A percentile compares a stretch with the other conserved stretches of the same genome.
These are phyloP conservation scores for Ceratocystis lukuohia DNA, from an alignment of 2,329 filamentous ascomycete species.

Conservation along the genomic window DNA sequence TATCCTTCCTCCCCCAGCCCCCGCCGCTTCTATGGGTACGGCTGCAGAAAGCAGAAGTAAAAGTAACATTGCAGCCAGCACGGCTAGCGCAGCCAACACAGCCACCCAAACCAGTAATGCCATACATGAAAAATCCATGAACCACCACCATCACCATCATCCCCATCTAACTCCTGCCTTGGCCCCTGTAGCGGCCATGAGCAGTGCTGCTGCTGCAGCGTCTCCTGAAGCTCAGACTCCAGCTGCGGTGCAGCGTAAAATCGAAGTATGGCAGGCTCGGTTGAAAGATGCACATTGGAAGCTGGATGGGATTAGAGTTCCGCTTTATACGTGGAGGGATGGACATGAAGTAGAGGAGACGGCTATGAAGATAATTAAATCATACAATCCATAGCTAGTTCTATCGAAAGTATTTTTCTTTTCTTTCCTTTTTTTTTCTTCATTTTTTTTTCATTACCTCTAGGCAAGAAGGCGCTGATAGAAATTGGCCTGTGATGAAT, in stretches of 20 bases:
- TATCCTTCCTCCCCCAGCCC: conserved; percentile 17
- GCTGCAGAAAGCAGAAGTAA: not conserved
- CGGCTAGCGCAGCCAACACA: not conserved
- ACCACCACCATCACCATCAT: not conserved
- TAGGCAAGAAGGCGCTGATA: too few species aligned
- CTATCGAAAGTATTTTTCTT: not conserved
- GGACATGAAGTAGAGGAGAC: conserved; percentile 57
- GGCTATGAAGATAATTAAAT: conserved; percentile 35
- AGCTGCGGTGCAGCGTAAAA: conserved; percentile 9
- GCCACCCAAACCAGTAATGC: not conserved
- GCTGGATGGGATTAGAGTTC: conserved; percentile 50
- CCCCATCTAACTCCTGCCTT: conserved; percentile 45
- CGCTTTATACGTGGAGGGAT: conserved; percentile 58
- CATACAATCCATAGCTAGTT: not conserved
- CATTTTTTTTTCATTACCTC: too few species aligned
- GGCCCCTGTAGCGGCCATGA: conserved; percentile 58
- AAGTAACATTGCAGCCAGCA: too few species aligned
- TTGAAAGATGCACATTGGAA: conserved; percentile 24
- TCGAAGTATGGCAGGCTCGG: conserved; percentile 12
- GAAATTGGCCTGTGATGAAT: too few species aligned
- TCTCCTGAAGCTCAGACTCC: conserved; percentile 31
- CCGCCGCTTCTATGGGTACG: conserved; percentile 2
- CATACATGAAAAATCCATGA: too few species aligned
- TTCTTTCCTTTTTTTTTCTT: too few species aligned
- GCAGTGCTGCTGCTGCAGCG: conserved; percentile 48